Base-by-base conservation (phyloP, 1,139 yeast genomes). In the Pichia sp. region DNA sequence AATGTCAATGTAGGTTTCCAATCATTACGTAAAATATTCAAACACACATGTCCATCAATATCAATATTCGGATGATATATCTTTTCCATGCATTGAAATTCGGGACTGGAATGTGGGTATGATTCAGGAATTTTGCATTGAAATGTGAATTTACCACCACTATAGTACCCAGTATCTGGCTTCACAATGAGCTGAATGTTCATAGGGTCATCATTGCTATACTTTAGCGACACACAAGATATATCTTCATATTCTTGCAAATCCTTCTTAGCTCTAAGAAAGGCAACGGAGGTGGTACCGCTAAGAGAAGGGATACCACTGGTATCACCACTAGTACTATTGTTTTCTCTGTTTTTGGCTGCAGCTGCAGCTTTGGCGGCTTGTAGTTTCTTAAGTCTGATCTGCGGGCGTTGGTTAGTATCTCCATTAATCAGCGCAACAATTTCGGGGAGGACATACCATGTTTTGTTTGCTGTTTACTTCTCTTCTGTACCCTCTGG, bases 61-160 rank as follows among this genome's bases (percentile, higher is more conserved):
- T 88, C 96, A 45, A 88, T 88, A 53, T 91, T 91, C 14, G 98
- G 98, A 56, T 91, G 98, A 59, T 84, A 91, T 12, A 91, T 84
- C 55, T 70, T 77, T 39, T 77, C 71, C 24, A 67, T 42, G 50
- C 94, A 82, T 48, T 72, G 69, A 40, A 86, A 87, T 55, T 79
- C 83, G 7, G 98, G 98, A 15, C 97, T 91, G 34, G 84, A 93
- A 42, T 88, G 91, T 2, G 98, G 98, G 60, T 81, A 91, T 49
- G 78, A 79, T 32, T 73, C 74, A 37, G 74, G 74, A 33, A 87
- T 70, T 28, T 65, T 66, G 34, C 88, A 74, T 22, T 67, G 64
- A 58, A 91, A 91, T 27, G 56, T 56, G 61, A 88, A 87, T 16
- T 52, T 55, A 1, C 97, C 97, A 16, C 70, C 69, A 35, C 62